Evolutionary conservation across 192 early-diverging fungal species (phyloP).

Genomic region (Piromyces sp.): DNA sequence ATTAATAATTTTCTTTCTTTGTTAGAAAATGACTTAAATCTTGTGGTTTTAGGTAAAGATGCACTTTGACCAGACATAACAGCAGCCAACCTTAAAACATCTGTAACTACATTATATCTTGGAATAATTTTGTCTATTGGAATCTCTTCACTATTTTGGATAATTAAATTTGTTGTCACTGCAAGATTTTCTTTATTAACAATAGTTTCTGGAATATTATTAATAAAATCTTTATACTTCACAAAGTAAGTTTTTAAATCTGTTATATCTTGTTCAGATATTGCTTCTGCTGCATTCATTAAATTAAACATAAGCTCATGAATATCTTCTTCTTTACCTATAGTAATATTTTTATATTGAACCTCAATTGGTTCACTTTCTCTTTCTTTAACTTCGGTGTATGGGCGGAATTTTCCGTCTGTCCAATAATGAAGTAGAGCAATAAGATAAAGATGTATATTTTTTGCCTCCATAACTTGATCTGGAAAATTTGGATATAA

Average conservation of each 20-base stretch:
- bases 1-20: not conserved
- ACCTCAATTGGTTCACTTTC: not conserved
- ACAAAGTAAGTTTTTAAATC: not conserved
- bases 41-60: not conserved
- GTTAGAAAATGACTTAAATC: not conserved
- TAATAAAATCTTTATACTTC: not conserved
- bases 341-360: not conserved
- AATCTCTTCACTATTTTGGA: not conserved
- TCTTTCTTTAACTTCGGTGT: not conserved
- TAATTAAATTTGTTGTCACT: not conserved
- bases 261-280: not conserved
- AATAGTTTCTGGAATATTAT: not conserved
- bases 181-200: not conserved
- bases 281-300: not conserved
- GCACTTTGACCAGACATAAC: not conserved
- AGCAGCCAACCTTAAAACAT: not conserved
- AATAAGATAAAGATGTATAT: not conserved
- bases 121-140: not conserved
- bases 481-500: not conserved
- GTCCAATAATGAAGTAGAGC: not conserved
- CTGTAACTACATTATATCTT: not conserved
- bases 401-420: not conserved
- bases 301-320: not conserved
- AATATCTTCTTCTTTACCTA: not conserved
- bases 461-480: not conserved